Base-by-base conservation (phyloP, 2,329 filamentous ascomycete species). In the Epichloe scottii region DNA sequence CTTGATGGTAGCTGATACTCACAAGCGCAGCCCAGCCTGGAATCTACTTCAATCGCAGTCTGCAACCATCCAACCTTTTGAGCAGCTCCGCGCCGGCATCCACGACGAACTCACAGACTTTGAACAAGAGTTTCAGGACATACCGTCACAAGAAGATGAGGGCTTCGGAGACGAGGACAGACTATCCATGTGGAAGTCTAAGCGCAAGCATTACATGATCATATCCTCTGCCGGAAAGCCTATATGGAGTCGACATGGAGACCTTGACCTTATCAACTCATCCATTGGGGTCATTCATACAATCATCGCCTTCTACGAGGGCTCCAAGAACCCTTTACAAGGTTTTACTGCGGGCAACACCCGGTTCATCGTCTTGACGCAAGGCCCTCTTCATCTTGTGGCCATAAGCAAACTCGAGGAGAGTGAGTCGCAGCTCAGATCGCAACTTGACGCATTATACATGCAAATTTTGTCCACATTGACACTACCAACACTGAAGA, bases 401-500 rank as follows among this genome's bases (percentile, higher is more conserved):
- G 91, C 90, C 43, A 93, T 97, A 61, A 96, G 89, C 63, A 85
- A 84, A 55, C 78, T 98, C 11, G 82, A 85, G n/a, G 93, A 98
- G 67, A 96, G 88, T 64, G 91, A 97, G 63, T 72, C 80, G 4
- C 91, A 98, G 66, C 77, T 98, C 19, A 81, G 87, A 50, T 79
- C 82, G 19, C 93, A 98, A 65, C 79, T 98, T 2, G 89, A 96
- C 57, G 90, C 91, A 12, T 71, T 98, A 38, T 98, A 98, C 66
- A 97, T 95, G 87, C 93, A 98, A 67, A 96, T 98, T 48, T 69
- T 98, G 26, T 97, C 93, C 1, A 98, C 94, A 0, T 71, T 98
- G 53, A 98, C 93, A 0, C 75, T 98, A 8, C 91, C 93, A 0
- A 86, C 81, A 14, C 77, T 98, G 57, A 87, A 83, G 47, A 87